These are phyloP conservation scores for Musa balbisiana DNA, from an alignment of 202 grass and related monocot genomes.

Conservation along the genomic window DNA sequence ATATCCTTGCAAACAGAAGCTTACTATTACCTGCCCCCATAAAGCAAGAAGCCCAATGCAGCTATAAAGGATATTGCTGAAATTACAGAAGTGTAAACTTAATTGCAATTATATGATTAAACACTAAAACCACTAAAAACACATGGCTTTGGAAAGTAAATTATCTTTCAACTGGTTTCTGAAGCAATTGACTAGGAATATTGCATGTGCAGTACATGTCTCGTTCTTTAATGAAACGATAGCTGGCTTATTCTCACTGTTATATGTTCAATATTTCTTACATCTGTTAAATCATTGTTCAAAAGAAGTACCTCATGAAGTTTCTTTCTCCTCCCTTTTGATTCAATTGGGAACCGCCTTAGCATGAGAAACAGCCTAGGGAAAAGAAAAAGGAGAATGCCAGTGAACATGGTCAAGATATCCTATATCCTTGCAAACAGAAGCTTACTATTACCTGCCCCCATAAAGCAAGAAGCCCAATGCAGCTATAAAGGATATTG, in stretches of 20 bases:
- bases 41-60: conserved; percentile 38
- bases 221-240: too few relatives aligned
- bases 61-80: conserved; percentile 69
- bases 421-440: background rate
- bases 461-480: conserved; percentile 35
- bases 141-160: too few relatives aligned
- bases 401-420: background rate
- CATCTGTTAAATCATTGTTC: background rate
- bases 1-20: background rate
- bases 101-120: background rate
- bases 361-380: conserved; percentile 76
- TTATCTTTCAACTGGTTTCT: too few relatives aligned
- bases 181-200: too few relatives aligned
- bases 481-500: conserved; percentile 66
- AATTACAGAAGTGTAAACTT: conserved; percentile 28
- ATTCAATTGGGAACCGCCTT: conserved; percentile 92
- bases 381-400: background rate
- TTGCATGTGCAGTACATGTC: too few relatives aligned
- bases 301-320: conserved; percentile 70
- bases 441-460: conserved; percentile 14
- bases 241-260: too few relatives aligned
- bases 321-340: conserved; percentile 91
- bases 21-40: conserved; percentile 21
- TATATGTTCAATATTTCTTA: background rate
- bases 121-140: too few relatives aligned